These are phyloP conservation scores for Nyctanthes arbortristis DNA, from an alignment of 257 asterid genomes.

Conservation along the genomic window DNA sequence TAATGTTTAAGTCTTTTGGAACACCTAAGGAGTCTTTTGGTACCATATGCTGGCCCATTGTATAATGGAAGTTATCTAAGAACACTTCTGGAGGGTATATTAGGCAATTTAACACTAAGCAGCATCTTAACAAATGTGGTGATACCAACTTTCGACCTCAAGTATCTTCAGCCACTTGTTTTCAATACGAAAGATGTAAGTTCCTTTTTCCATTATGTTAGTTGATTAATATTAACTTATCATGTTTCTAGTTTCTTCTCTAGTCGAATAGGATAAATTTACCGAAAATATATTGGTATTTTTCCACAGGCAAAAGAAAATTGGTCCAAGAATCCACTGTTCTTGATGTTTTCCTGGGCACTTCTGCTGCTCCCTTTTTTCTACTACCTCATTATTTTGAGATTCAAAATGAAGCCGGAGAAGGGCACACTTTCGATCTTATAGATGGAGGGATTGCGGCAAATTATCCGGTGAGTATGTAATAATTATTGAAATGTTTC, in stretches of 20 bases:
- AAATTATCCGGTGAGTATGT: constrained; percentile 56
- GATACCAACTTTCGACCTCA: constrained; percentile 56
- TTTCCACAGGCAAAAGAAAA: constrained; percentile 40
- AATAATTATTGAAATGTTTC: too few relatives aligned
- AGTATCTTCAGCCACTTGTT: constrained; percentile 45
- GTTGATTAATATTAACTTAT: background rate
- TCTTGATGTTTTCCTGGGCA: constrained; percentile 64
- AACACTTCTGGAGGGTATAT: constrained; percentile 26
- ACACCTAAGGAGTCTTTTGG: too few relatives aligned
- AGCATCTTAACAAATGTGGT: constrained; percentile 42
- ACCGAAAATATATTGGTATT: background rate
- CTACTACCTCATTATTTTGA: constrained; percentile 67
- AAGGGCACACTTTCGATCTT: constrained; percentile 37
- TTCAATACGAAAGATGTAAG: constrained; percentile 55
- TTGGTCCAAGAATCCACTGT: constrained; percentile 43
- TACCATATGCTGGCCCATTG: constrained; percentile 60
- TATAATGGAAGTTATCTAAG: constrained; percentile 47
- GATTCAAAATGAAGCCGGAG: constrained; percentile 39
- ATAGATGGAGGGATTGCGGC: constrained; percentile 72
- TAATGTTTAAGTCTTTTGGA: too few relatives aligned
- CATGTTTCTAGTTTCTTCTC: background rate
- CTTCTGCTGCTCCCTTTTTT: constrained; percentile 68
- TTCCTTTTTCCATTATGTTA: too few relatives aligned
- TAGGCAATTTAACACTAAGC: constrained; percentile 41
- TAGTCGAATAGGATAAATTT: background rate